These are phyloP conservation scores for Candida nonsorbophila DNA, from an alignment of 805 yeast species.

Conservation along the genomic window DNA sequence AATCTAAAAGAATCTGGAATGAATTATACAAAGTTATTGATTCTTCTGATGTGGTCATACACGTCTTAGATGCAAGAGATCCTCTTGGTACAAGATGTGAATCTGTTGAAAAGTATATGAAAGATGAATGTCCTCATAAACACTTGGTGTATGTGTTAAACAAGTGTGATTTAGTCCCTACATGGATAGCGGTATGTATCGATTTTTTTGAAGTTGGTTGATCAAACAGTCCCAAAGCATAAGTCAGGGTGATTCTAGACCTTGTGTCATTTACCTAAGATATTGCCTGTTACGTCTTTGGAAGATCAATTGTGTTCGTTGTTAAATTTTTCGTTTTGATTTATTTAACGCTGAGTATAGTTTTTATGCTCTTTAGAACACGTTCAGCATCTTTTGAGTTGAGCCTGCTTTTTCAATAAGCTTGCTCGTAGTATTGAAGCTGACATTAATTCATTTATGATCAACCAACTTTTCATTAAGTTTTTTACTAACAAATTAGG, in stretches of 20 bases:
- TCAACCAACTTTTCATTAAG: conserved; percentile 1
- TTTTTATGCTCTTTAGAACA: conserved; percentile 43
- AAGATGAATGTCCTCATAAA: conserved; percentile 92
- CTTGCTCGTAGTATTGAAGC: conserved; percentile 85
- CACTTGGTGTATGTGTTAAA: conserved; percentile 91
- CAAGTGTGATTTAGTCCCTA: conserved; percentile 97
- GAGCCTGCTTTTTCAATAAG: conserved; percentile 42
- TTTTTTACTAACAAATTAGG: conserved; percentile 46
- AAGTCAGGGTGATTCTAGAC: conserved; percentile 65
- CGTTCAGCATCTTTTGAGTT: conserved; percentile 73
- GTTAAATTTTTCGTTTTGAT: conserved; percentile 41
- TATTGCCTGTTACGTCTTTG: conserved; percentile 96
- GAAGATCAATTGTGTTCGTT: conserved; percentile 64
- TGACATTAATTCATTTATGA: conserved; percentile 56
- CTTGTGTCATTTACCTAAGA: conserved; percentile 26
- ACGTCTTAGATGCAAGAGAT: conserved; percentile 95
- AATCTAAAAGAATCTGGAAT: conserved; percentile 97
- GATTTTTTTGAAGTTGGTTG: conserved; percentile 1
- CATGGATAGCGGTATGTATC: conserved; percentile 97
- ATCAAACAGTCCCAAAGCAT: conserved; percentile 62
- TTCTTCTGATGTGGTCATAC: conserved; percentile 95
- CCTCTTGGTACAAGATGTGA: conserved; percentile 95
- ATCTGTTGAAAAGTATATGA: conserved; percentile 87
- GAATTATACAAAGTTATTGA: conserved; percentile 95
- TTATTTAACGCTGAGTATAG: conserved; percentile 20